Evolutionary conservation across 129 eudicot genomes (phyloP), one percentile per base, ranked within the genome.

Genomic region (Pulicaria dysenterica): DNA sequence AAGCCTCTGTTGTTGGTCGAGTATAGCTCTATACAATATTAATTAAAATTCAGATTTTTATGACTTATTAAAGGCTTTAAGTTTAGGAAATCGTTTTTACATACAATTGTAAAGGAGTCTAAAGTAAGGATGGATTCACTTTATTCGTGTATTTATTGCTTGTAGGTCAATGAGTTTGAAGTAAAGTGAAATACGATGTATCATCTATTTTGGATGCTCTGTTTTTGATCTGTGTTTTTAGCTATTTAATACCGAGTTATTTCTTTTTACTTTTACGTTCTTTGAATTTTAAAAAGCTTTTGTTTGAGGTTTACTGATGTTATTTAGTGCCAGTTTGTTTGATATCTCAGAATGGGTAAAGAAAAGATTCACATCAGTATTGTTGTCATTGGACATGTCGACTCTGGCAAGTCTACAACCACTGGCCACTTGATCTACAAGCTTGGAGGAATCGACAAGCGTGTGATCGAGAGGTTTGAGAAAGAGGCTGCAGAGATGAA

Each of bases 401-500:
- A 72, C 77, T 72, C 77, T 5, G 77, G 77, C 46, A 72, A 72
- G 68, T 72, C 77, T 2, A 72, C 77, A 7, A 58, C 77, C 2
- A 72, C 77, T 4, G 68, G 77, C 1, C 77, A 72, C 64, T 45
- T 72, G 39, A 72, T 72, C 17, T 72, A 72, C 12, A 72, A 72
- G 58, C 48, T 72, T 5, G 77, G 77, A 58, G 77, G 77, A 10
- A 72, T 72, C 2, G 77, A 72, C 46, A 72, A 72, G 68, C 43
- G 77, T 31, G 77, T 72, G n/a, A 72, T 72, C 6, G 77, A 72
- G 8, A 36, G 77, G 46, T 72, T 58, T 6, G 77, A 72, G 68
- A 72, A 72, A 17, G 77, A 72, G 15, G 77, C 77, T 2, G 77
- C 77, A 31, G 77, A 72, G 8, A 72, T 72, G 77, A 72, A 72